A percentile compares a stretch with the other conserved stretches of the same genome.
These are phyloP conservation scores for Penicillium coffeae DNA, from an alignment of 495 filamentous ascomycete species.

Conservation along the genomic window DNA sequence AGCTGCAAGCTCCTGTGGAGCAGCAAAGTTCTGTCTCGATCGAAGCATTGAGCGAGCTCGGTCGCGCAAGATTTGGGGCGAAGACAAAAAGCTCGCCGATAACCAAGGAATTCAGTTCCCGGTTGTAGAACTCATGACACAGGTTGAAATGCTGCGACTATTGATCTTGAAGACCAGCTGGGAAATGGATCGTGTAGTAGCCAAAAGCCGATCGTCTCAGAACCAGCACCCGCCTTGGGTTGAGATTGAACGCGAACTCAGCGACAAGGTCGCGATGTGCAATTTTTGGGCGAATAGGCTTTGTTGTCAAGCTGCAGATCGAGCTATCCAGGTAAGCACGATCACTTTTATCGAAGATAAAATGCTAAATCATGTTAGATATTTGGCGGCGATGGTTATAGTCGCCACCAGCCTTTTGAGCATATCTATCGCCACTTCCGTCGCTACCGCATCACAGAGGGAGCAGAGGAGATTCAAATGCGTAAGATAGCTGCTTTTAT, in stretches of 20 bases:
- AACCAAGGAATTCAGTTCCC: conserved; percentile 62
- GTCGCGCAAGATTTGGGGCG: conserved; percentile 50
- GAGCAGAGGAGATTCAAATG: conserved; percentile 18
- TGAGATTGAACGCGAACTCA: conserved; percentile 48
- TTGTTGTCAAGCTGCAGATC: conserved; percentile 55
- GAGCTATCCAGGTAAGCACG: conserved; percentile 48
- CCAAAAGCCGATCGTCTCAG: conserved; percentile 8
- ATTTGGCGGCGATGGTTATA: conserved; percentile 50
- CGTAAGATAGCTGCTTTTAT: conserved; percentile 41
- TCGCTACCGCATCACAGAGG: conserved; percentile 49
- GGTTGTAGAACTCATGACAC: conserved; percentile 55
- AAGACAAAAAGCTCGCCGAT: conserved; percentile 39
- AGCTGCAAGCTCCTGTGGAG: conserved; percentile 55
- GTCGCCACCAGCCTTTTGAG: conserved; percentile 46
- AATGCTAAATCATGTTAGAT: conserved; percentile 22
- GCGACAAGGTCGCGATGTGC: conserved; percentile 58
- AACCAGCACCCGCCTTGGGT: conserved; percentile 2
- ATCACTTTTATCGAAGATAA: not conserved
- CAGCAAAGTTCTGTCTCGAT: conserved; percentile 53
- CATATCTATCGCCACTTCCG: conserved; percentile 51
- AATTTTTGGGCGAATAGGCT: conserved; percentile 61
- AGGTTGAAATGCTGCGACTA: conserved; percentile 56
- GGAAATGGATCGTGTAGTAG: conserved; percentile 54
- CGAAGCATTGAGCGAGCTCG: conserved; percentile 50
- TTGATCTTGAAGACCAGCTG: conserved; percentile 56